phyloP scores from a whole-genome alignment of 2,329 filamentous ascomycete species.

The Fusarium musae region DNA sequence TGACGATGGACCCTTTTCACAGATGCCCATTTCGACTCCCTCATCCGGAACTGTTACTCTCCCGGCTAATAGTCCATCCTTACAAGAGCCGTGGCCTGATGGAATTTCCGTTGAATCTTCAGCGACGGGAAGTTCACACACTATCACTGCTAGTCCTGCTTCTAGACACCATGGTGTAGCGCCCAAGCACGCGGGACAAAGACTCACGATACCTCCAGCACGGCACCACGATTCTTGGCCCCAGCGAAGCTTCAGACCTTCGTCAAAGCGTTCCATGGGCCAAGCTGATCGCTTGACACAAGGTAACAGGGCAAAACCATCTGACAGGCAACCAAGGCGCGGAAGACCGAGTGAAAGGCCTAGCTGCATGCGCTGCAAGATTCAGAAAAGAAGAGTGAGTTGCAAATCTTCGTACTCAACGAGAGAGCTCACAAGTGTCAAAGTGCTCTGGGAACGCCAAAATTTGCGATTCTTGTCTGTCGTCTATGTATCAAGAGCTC shows the following conservation, averaged over 20 bases:
- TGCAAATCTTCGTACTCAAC: fast-evolving
- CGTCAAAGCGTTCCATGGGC: fast-evolving
- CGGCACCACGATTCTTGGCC: not conserved
- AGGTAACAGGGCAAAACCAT: fast-evolving
- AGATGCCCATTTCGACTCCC: not conserved
- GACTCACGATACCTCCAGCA: not conserved
- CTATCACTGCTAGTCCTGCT: not conserved
- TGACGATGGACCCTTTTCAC: not conserved
- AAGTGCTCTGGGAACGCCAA: not conserved
- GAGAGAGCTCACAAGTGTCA: too few species aligned
- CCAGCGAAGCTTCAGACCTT: fast-evolving
- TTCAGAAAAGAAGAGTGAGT: not conserved
- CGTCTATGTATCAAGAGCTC: not conserved
- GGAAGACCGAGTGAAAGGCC: not conserved
- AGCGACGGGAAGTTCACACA: not conserved
- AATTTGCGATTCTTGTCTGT: not conserved
- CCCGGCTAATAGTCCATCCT: not conserved
- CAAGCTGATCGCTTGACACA: not conserved
- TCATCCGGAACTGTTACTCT: not conserved
- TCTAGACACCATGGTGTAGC: too few species aligned
- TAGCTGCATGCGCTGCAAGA: not conserved
- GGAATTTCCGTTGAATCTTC: not conserved
- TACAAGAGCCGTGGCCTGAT: not conserved
- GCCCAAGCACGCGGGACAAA: not conserved
- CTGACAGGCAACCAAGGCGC: not conserved